phyloP scores from a whole-genome alignment of 306 rosid genomes.

The Ceratonia siliqua region DNA sequence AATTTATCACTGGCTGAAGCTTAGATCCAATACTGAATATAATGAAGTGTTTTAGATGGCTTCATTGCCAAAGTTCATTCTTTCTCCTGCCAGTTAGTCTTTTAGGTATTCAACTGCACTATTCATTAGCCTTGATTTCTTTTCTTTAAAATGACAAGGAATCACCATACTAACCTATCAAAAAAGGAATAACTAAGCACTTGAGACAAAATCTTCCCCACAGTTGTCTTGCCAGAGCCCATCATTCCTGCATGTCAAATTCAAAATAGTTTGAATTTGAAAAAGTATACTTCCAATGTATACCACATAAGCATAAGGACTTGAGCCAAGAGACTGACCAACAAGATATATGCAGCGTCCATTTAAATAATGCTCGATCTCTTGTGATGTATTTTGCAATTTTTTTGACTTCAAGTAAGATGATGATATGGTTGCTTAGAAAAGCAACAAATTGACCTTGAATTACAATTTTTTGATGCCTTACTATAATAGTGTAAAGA shows the following conservation, averaged over 20 bases:
- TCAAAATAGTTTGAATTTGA: conserved; percentile 24
- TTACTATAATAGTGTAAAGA: conserved; percentile 6
- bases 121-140: too few species aligned
- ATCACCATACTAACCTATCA: conserved; percentile 63
- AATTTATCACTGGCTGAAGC: conserved; percentile 24
- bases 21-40: conserved; percentile 10
- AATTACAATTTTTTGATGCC: background rate
- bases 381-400: conserved; percentile 72
- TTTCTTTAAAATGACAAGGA: conserved; percentile 20
- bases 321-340: conserved; percentile 62
- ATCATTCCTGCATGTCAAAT: conserved; percentile 45
- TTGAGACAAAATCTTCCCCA: conserved; percentile 78
- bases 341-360: conserved; percentile 92
- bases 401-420: conserved; percentile 54
- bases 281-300: conserved; percentile 12
- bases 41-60: background rate
- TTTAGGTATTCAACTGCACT: background rate
- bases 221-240: conserved; percentile 96
- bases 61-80: background rate
- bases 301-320: conserved; percentile 30
- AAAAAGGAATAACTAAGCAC: conserved; percentile 72
- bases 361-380: conserved; percentile 60
- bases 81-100: conserved; percentile 16
- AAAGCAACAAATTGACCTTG: conserved; percentile 32
- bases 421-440: conserved; percentile 12